Evolutionary conservation across 2,329 filamentous ascomycete species (phyloP).

Genomic region (Macrophomina pseudophaseolina): DNA sequence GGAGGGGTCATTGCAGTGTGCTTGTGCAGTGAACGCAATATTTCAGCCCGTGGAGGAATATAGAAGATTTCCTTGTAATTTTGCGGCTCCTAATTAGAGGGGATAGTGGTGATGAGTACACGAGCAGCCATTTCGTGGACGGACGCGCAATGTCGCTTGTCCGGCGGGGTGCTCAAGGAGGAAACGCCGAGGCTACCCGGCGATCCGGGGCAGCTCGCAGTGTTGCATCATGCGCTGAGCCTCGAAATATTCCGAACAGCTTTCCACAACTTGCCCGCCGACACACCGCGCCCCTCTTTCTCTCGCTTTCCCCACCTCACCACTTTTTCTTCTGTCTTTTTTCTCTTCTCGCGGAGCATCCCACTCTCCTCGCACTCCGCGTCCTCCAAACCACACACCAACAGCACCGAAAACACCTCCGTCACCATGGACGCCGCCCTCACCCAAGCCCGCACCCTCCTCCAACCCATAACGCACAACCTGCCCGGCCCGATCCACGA

Average conservation of each 20-base stretch:
- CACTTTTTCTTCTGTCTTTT: background rate
- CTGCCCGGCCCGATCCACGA: conserved; percentile 46
- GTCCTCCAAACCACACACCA: background rate
- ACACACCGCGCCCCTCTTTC: background rate
- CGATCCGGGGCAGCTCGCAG: background rate
- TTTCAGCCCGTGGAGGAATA: too few relatives aligned
- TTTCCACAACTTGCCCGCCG: conserved; percentile 5
- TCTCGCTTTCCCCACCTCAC: background rate
- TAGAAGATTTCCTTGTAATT: too few relatives aligned
- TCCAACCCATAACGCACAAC: conserved; percentile 53
- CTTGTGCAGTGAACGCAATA: background rate
- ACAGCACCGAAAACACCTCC: background rate
- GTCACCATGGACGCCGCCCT: conserved; percentile 38
- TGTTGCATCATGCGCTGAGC: conserved; percentile 18
- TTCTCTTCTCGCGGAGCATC: background rate
- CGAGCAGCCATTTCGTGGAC: background rate
- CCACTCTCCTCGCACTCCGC: background rate
- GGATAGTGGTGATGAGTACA: background rate
- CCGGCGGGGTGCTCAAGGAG: background rate
- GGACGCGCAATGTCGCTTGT: conserved; percentile 1
- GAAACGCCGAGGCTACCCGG: conserved; percentile 18
- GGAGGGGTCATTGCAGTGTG: background rate
- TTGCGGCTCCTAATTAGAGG: background rate
- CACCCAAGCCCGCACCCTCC: conserved; percentile 50
- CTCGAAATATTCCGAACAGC: conserved; percentile 20